Conservation (phyloP, 441 rosid genomes). For the Macaranga tanarius region DNA sequence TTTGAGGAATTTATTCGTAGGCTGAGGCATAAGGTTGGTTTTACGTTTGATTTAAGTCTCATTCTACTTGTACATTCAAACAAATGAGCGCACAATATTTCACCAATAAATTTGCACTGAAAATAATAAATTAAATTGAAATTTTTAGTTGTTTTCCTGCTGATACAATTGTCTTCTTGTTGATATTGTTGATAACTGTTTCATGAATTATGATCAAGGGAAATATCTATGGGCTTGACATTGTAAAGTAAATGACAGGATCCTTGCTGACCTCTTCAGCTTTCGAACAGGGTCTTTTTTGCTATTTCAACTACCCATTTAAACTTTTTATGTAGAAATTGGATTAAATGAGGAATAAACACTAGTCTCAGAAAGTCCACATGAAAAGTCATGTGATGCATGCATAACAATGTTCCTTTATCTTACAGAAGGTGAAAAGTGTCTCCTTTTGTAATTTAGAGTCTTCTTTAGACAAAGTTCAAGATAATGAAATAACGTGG, state of each 20-base stretch:
- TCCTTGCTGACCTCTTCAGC: neutral
- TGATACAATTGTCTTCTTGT: neutral
- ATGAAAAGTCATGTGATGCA: neutral
- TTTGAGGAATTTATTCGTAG: conserved; percentile 67
- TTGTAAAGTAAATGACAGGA: neutral
- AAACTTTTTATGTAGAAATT: neutral
- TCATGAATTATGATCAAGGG: neutral
- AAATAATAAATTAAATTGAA: neutral
- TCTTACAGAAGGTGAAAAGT: neutral
- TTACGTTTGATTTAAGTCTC: conserved; percentile 13
- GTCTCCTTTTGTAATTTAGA: neutral
- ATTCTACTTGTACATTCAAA: neutral
- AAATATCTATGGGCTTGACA: neutral
- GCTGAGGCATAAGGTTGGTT: conserved; percentile 81
- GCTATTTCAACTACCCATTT: neutral
- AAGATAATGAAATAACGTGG: neutral
- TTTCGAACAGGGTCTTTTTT: neutral
- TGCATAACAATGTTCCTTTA: conserved; percentile 5
- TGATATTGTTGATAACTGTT: neutral
- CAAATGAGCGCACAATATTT: neutral
- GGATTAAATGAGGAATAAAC: neutral
- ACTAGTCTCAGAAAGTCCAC: neutral
- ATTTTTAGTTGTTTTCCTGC: neutral
- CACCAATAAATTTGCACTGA: neutral
- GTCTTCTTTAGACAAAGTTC: neutral